Percentiles rank a stretch among this genome's conserved stretches.
These are phyloP conservation scores for Colletotrichum sansevieriae DNA, from an alignment of 2,329 filamentous ascomycete species.

Conservation along the genomic window DNA sequence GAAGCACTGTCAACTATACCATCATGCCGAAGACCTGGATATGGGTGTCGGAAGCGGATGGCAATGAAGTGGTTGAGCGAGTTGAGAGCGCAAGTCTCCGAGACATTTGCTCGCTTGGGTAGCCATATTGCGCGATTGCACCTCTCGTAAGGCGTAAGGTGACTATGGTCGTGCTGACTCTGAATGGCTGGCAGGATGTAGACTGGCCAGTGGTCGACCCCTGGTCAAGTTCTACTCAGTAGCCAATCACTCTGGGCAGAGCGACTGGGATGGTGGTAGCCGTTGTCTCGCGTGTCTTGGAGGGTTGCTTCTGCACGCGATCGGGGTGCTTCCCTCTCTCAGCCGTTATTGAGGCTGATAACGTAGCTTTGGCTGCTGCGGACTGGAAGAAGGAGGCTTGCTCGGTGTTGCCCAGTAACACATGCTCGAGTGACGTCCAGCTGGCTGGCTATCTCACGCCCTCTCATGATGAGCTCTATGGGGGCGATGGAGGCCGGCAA, in stretches of 20 bases:
- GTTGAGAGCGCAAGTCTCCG: conserved; percentile 21
- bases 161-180: background rate
- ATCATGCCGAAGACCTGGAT: conserved; percentile 28
- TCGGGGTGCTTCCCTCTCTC: background rate
- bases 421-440: too few species aligned
- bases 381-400: too few species aligned
- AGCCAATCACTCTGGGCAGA: background rate
- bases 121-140: background rate
- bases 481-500: too few species aligned
- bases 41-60: conserved; percentile 15
- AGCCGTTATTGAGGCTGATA: background rate
- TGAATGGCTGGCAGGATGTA: background rate
- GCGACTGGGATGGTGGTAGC: conserved; percentile 8
- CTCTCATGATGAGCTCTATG: too few species aligned
- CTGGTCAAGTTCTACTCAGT: background rate
- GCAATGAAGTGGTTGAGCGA: background rate
- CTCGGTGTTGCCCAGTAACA: too few species aligned
- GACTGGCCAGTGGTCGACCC: too few species aligned
- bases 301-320: background rate
- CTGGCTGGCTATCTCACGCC: too few species aligned
- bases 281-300: conserved; percentile 12
- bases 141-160: background rate
- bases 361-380: background rate
- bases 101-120: conserved; percentile 19
- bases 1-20: background rate